Conservation (phyloP, 2,329 filamentous ascomycete genomes). For the Penicillium sumatraense region DNA sequence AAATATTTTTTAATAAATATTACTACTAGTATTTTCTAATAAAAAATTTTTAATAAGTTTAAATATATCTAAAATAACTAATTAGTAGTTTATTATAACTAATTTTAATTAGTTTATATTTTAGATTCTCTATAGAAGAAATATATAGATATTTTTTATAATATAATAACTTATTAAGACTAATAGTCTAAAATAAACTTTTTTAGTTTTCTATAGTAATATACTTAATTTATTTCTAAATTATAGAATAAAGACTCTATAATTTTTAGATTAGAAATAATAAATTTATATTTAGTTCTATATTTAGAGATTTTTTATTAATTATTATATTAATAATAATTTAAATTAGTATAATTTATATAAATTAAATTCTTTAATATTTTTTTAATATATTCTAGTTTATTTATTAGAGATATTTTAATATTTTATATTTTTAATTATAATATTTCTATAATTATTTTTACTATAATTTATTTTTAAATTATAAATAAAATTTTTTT, state of each 20-base stretch:
- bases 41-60: not conserved
- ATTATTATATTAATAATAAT: no score
- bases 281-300: no score
- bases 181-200: not conserved
- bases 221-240: no score
- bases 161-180: not conserved
- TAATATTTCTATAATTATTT: no score
- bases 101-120: not conserved
- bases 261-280: no score
- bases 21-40: not conserved
- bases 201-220: no score
- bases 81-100: not conserved
- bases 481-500: no score
- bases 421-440: no score
- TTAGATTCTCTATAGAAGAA: not conserved
- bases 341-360: no score
- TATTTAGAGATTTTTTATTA: no score
- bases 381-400: not conserved
- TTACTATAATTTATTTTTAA: not conserved
- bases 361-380: no score
- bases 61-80: not conserved
- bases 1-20: not conserved
- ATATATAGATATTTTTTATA: not conserved
- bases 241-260: no score
- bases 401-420: not conserved